Evolutionary conservation across 192 early-diverging fungal genomes (phyloP), one percentile per base, ranked within the genome.

Genomic region (Mortierella claussenii): DNA sequence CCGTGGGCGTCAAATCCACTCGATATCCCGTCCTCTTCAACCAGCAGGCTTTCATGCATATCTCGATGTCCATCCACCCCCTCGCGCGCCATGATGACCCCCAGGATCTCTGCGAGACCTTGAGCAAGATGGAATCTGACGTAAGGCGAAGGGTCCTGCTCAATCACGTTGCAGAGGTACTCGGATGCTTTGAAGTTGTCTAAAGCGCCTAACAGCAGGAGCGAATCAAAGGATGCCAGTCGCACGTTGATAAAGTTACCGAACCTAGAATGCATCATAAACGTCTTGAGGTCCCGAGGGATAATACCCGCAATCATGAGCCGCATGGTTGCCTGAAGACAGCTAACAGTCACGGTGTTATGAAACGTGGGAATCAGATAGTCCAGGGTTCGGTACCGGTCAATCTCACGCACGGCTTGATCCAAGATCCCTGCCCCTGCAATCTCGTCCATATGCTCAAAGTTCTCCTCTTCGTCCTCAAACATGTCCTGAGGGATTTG

Each of bases 331-430:
- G 89, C 92, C 60, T 93, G 85, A n/a, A 98, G 65, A 54, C 94
- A 95, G 8, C 87, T 82, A 9, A 89, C 83, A 0, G 95, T 97
- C 15, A 98, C 82, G 1, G 89, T 83, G 54, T 97, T 97, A 58
- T 94, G 93, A 69, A 90, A 93, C 0, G 94, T 92, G 5, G 94
- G 91, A n/a, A 92, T 89, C 27, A 96, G 78, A 78, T 89, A 80
- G 65, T 98, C 97, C 17, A 91, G 65, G 4, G 85, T 88, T 4
- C 93, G 82, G 66, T 93, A 89, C 8, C 94, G 84, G 63, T 95
- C 88, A 47, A 97, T 86, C 82, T 97, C 95, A 7, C 79, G 65
- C 13, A 86, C 51, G 2, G 89, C 86, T 12, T 84, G 84, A 0
- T 68, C 66, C 21, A 93, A 62, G 18, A 93, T 70, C 18, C 80